Percentiles rank a stretch among this genome's conserved stretches.
These are phyloP conservation scores for Glebionis coronaria DNA, from an alignment of 129 eudicot genomes.

Conservation along the genomic window DNA sequence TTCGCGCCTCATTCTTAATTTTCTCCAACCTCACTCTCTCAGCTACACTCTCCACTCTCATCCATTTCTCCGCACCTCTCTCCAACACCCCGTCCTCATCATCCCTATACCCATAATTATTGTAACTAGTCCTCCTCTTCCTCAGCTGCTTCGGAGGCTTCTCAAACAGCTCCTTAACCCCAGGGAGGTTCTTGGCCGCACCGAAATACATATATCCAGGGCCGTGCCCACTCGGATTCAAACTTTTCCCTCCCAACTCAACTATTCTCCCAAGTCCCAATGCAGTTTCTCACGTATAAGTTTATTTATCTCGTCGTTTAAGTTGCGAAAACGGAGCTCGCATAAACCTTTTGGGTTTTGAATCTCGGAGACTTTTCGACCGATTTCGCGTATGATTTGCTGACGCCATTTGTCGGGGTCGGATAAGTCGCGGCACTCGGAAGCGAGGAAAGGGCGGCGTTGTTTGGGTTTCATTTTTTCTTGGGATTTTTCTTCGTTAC, in stretches of 20 bases:
- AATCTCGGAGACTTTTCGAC: conserved; percentile 85
- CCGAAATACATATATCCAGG: conserved; percentile 94
- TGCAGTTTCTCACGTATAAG: conserved; percentile 70
- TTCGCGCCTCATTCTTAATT: too few relatives aligned
- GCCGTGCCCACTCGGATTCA: conserved; percentile 89
- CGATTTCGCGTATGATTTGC: conserved; percentile 93
- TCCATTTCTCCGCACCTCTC: conserved; percentile 70
- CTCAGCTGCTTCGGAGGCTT: too few relatives aligned
- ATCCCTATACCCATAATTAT: conserved; percentile 90
- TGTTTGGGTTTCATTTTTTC: conserved; percentile 88
- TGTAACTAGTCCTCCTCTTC: conserved; percentile 89
- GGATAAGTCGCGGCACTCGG: conserved; percentile 86
- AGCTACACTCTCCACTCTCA: too few relatives aligned
- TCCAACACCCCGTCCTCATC: conserved; percentile 89
- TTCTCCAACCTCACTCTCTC: too few relatives aligned
- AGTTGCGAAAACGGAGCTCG: conserved; percentile 81
- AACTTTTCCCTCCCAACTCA: conserved; percentile 80
- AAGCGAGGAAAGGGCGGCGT: conserved; percentile 85
- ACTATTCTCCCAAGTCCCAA: conserved; percentile 84
- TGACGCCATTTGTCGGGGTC: conserved; percentile 98
- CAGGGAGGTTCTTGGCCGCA: conserved; percentile 94
- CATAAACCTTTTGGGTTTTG: conserved; percentile 96
- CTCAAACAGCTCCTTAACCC: too few relatives aligned
- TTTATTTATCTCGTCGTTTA: conserved; percentile 87
- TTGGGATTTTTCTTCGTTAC: too few relatives aligned